Conservation (phyloP, 139 green algal genomes). For the Volvox reticuliferus region DNA sequence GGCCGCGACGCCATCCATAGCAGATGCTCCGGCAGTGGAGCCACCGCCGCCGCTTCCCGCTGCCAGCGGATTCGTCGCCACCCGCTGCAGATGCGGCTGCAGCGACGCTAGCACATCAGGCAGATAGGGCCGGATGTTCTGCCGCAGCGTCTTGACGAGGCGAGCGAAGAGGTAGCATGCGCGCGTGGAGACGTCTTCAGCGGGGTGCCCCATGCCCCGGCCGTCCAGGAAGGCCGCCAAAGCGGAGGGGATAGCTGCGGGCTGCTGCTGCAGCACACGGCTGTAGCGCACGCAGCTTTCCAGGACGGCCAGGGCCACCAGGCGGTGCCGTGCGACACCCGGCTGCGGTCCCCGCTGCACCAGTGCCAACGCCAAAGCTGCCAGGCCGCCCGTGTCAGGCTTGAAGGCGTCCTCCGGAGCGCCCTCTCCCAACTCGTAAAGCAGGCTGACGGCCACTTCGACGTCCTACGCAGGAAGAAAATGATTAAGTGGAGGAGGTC, state of each 20-base stretch:
- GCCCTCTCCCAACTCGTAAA: constrained; percentile 91
- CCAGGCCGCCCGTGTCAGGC: constrained; percentile 72
- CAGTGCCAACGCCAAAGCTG: constrained; percentile 67
- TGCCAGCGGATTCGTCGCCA: constrained; percentile 72
- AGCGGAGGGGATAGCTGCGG: constrained; percentile 59
- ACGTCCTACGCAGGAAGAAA: not conserved
- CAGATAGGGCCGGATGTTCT: constrained; percentile 70
- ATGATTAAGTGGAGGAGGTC: too few species aligned
- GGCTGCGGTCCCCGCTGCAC: constrained; percentile 62
- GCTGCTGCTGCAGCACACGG: constrained; percentile 66
- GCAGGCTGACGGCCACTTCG: constrained; percentile 73
- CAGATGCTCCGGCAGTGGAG: not conserved
- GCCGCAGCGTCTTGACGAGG: constrained; percentile 78
- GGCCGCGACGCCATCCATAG: not conserved
- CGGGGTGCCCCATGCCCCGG: constrained; percentile 73
- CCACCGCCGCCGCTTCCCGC: not conserved
- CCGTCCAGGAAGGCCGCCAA: constrained; percentile 70
- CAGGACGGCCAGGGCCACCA: constrained; percentile 83
- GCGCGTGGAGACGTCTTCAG: constrained; percentile 70
- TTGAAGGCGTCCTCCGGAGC: constrained; percentile 79
- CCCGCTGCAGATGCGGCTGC: constrained; percentile 72
- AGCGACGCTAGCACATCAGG: constrained; percentile 71
- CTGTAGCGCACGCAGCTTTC: constrained; percentile 80
- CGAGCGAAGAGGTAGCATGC: constrained; percentile 89
- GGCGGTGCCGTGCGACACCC: constrained; percentile 67